These are phyloP conservation scores for Colletotrichum ledebouriae DNA, from an alignment of 2,329 filamentous ascomycete species.

Conservation along the genomic window DNA sequence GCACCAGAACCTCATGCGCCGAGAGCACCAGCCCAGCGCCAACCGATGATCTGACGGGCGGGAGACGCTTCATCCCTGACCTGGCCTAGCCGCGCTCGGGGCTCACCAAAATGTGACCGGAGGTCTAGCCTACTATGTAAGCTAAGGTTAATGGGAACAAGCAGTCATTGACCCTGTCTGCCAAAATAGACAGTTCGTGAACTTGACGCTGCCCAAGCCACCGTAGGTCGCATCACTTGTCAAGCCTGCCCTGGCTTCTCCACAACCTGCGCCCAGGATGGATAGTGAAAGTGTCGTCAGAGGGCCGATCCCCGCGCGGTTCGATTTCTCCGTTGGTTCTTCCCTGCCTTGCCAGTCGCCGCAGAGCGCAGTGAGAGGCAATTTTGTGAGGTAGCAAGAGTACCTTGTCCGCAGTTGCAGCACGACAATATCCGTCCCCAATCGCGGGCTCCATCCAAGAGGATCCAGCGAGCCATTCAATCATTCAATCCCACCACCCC, in stretches of 20 bases:
- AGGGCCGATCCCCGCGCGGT: background rate
- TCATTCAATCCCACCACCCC: background rate
- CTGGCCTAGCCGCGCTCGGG: slow-evolving; percentile 1
- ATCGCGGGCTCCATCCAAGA: slow-evolving; percentile 11
- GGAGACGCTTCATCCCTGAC: slow-evolving; percentile 1
- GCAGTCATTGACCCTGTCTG: background rate
- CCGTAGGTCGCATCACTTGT: slow-evolving; percentile 6
- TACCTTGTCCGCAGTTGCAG: background rate
- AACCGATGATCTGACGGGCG: slow-evolving; percentile 30
- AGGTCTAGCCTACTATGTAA: slow-evolving; percentile 4
- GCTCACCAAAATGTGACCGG: slow-evolving; percentile 1
- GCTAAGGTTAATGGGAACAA: slow-evolving; percentile 13
- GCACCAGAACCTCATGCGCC: slow-evolving; percentile 35
- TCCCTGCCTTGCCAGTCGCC: slow-evolving; percentile 2
- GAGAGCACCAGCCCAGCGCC: slow-evolving; percentile 25
- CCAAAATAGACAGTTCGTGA: slow-evolving; percentile 17
- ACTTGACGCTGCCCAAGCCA: slow-evolving; percentile 17
- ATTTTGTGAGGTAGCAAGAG: too few species aligned
- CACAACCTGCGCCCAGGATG: background rate
- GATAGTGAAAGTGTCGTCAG: background rate
- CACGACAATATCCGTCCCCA: slow-evolving; percentile 7
- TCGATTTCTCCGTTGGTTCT: slow-evolving; percentile 9
- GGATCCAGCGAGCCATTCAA: too few species aligned
- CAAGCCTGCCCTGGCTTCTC: background rate
- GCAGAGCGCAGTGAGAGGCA: background rate